Evolutionary conservation across 1,139 yeast genomes (phyloP), one percentile per base, ranked within the genome.

Genomic region (Williopsis jadinii): DNA sequence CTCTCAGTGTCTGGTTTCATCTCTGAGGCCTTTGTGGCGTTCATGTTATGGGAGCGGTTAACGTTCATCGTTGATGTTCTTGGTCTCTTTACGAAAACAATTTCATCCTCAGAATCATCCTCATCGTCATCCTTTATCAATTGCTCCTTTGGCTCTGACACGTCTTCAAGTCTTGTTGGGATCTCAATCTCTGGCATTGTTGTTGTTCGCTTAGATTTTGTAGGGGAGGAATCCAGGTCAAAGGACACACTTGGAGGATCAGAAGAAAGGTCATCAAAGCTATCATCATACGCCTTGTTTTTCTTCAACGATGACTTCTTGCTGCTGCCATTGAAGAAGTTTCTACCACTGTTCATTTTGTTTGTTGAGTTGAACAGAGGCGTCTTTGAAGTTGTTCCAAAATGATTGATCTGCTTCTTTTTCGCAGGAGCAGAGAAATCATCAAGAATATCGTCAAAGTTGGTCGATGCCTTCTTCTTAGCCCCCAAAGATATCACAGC

Each of bases 381-480:
- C 1, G 45, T 41, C 30, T 40, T 42, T 10, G 36, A 27, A 3
- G 36, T 10, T 4, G 33, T n/a, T 43, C 40, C 33, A 41, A 46
- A 43, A 28, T 39, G 15, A 14, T 37, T 43, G 10, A 37, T 14
- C 11, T 46, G 46, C 30, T 42, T 37, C 42, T 46, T 50, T 15
- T 37, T 29, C 14, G 39, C 35, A 9, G 53, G 51, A 19, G 41
- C 52, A 34, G 50, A 66, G 45, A 72, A 73, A 42, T 72, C 77
- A 46, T 64, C 66, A 30, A 73, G 55, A 36, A 73, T 71, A 49
- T 73, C 78, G 49, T 72, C 74, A 36, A 73, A 66, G 30, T 64
- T 58, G 3, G 65, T 60, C 38, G 64, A 60, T 3, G 53, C 47
- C 14, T 61, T 64, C 44, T 63, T 63, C 19, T 57, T 46, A 34